phyloP scores from a whole-genome alignment of 768 basidiomycete species.

The Suillus subaureus region DNA sequence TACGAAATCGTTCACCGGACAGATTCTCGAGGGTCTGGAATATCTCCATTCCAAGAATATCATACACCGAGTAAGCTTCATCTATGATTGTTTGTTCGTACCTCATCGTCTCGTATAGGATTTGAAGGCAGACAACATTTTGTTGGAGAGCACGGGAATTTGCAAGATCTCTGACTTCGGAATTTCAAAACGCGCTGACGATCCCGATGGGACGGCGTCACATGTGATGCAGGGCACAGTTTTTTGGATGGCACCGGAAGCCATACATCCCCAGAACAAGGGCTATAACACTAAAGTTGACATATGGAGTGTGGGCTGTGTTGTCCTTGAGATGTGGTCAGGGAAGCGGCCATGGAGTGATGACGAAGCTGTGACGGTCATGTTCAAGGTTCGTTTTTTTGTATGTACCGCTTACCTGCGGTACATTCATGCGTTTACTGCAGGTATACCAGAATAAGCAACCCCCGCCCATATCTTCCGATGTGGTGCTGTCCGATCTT shows the following conservation, averaged over 20 bases:
- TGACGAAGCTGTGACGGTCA: conserved; percentile 87
- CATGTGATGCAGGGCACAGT: conserved; percentile 97
- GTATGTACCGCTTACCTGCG: neutral
- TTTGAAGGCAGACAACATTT: conserved; percentile 96
- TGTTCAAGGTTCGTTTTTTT: conserved; percentile 75
- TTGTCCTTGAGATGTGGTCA: conserved; percentile 99
- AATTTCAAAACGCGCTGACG: conserved; percentile 92
- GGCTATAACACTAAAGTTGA: conserved; percentile 97
- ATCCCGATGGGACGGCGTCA: conserved; percentile 75
- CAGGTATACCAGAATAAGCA: conserved; percentile 85
- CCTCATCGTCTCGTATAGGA: conserved; percentile 53
- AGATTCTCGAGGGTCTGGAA: conserved; percentile 89
- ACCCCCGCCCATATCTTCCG: conserved; percentile 87
- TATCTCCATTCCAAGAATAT: conserved; percentile 93
- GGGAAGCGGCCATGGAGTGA: conserved; percentile 92
- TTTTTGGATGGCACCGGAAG: conserved; percentile 99
- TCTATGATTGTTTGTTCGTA: neutral
- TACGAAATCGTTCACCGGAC: conserved; percentile 87
- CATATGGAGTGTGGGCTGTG: conserved; percentile 98
- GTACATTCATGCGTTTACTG: conserved; percentile 1
- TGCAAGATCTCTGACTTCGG: conserved; percentile 99
- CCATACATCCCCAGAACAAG: conserved; percentile 81
- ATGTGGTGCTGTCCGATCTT: conserved; percentile 70
- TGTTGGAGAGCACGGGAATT: conserved; percentile 86
- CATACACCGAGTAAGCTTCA: conserved; percentile 73